Percentiles rank a stretch among this genome's conserved stretches.
Evolutionary conservation across 495 filamentous ascomycete genomes (phyloP).

Genomic region (Neurospora sp.): DNA sequence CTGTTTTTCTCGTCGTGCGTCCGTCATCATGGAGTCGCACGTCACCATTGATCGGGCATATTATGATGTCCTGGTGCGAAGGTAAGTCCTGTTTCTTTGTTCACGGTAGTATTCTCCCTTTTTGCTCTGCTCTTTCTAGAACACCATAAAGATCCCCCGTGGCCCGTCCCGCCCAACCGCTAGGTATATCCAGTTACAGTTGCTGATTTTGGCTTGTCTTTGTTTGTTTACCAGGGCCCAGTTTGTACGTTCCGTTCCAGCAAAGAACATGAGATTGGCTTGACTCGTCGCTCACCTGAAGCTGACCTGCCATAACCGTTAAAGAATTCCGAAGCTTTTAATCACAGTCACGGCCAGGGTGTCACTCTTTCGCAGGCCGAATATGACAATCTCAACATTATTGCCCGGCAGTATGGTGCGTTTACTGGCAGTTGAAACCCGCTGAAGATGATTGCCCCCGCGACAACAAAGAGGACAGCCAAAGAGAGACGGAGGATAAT

Average conservation of each 20-base stretch:
- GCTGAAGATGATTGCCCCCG: not conserved
- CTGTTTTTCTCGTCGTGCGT: not conserved
- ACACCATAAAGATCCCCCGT: not conserved
- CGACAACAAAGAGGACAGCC: not conserved
- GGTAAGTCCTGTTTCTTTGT: slow-evolving; percentile 23
- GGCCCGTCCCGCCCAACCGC: not conserved
- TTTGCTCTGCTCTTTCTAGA: not conserved
- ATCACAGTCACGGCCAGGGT: not conserved
- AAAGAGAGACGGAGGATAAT: not conserved
- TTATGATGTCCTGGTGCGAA: slow-evolving; percentile 42
- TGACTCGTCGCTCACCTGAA: not conserved
- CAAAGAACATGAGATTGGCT: not conserved
- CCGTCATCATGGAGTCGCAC: slow-evolving; percentile 13
- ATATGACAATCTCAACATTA: slow-evolving; percentile 21
- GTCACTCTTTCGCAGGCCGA: slow-evolving; percentile 22
- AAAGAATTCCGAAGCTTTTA: slow-evolving; percentile 7
- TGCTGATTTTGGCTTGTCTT: not conserved
- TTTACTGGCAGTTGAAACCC: not conserved
- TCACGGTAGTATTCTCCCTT: not conserved
- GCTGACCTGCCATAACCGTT: not conserved
- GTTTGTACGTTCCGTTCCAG: slow-evolving; percentile 14
- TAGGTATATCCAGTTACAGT: not conserved
- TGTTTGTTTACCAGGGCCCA: slow-evolving; percentile 9
- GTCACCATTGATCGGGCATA: slow-evolving; percentile 44
- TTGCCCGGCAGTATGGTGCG: slow-evolving; percentile 28